Base-by-base conservation (phyloP, 495 filamentous ascomycete species). In the Aspergillus indologenus region DNA sequence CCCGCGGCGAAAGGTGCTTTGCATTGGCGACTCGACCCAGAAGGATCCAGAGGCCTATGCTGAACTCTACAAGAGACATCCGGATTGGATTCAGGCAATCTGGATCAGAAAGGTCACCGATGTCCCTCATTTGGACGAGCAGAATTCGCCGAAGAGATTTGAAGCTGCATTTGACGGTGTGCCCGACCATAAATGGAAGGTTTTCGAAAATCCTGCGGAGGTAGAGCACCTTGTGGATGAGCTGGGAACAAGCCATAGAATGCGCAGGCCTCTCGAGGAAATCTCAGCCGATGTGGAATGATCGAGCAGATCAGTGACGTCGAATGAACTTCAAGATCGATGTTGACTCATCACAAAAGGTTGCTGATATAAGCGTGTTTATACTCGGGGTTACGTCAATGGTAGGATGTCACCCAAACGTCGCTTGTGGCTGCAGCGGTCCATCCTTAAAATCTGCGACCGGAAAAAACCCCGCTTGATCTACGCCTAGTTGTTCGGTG, bases 11-110 rank as follows among this genome's bases (percentile, higher is more conserved):
- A 88, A 88, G 59, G 86, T 94, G 73, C 81, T 98, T 21, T 87
- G 85, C 63, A 83, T 98, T 59, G 93, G 93, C 0, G 93, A 98
- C 68, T 91, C 87, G 40, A 97, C 93, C 12, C 93, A 98, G 72
- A 86, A 81, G 23, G 93, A 98, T 66, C 92, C 93, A 0, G 93
- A 97, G 71, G 84, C 90, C 0, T 97, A 97, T 66, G 93, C 86
- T 26, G 83, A 89, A 67, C 82, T 85, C 72, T 92, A 82, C 71
- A 74, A 70, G 62, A 71, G 67, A 60, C 80, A 86, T 63, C 85
- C 85, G 0, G 82, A 79, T 2, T 96, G 91, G 89, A 82, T 96
- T 46, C 82, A 84, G 62, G 78, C 85, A 15, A 91, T 98, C 44
- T 85, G 85, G 60, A 96, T 97, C 58, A 81, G 93, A 11, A 91